A percentile compares a stretch with the other conserved stretches of the same genome.
These are phyloP conservation scores for Acanthamoeba royreba DNA, from an alignment of 208 protist genomes.

Conservation along the genomic window DNA sequence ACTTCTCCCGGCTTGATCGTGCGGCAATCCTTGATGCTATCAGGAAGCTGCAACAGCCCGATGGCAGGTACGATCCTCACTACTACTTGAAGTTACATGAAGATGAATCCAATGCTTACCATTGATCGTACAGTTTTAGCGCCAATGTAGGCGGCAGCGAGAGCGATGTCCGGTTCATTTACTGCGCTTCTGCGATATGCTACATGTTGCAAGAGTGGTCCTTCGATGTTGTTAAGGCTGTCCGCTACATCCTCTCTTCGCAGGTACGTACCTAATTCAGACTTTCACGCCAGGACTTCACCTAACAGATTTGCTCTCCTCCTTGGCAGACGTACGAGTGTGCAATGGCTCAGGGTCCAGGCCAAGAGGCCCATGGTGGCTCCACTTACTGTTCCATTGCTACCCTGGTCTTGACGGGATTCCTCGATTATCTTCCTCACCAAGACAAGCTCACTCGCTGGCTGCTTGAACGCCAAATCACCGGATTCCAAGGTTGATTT, in stretches of 20 bases:
- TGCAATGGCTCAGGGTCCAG: constrained; percentile 75
- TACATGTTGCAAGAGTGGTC: constrained; percentile 77
- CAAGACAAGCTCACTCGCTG: constrained; percentile 14
- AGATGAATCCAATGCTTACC: not conserved
- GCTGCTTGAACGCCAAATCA: constrained; percentile 20
- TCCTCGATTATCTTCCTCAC: not conserved
- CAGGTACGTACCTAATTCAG: not conserved
- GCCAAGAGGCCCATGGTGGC: constrained; percentile 76
- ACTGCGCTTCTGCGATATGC: constrained; percentile 74
- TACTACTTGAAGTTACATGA: not conserved
- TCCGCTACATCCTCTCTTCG: constrained; percentile 63
- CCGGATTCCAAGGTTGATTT: constrained; percentile 12
- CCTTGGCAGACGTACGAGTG: constrained; percentile 74
- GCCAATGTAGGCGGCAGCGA: constrained; percentile 46
- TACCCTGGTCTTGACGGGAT: constrained; percentile 71
- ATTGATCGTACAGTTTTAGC: constrained; percentile 18
- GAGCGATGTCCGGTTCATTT: constrained; percentile 78
- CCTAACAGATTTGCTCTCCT: not conserved
- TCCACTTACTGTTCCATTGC: constrained; percentile 85
- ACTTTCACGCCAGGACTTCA: not conserved
- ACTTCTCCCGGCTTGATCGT: constrained; percentile 69
- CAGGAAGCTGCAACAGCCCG: constrained; percentile 53
- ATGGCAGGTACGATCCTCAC: constrained; percentile 61
- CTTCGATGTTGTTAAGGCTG: constrained; percentile 63
- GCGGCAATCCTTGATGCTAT: constrained; percentile 61